Base-by-base conservation (phyloP, 2,329 filamentous ascomycete species). In the Fusarium coicis region DNA sequence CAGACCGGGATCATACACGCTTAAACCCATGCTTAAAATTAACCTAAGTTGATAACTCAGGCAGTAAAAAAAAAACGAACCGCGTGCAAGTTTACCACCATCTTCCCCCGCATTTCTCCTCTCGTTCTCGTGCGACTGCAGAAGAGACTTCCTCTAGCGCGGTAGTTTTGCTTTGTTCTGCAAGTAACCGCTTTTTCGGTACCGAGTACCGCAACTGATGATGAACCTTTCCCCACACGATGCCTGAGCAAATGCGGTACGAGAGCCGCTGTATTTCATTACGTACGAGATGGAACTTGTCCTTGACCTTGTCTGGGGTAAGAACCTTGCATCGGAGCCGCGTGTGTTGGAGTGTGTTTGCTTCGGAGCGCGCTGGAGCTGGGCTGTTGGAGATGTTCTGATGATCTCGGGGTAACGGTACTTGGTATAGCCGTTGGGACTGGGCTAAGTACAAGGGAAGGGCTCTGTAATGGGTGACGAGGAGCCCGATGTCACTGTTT, bases 21-120 rank as follows among this genome's bases (percentile, higher is more conserved):
- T 74, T 74, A 74, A 73, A 65, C 54, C 66, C 71, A 73, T 72
- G 71, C 71, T 74, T 68, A 69, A 70, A 69, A 59, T 49, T 70
- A 59, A 52, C 30, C 49, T 36, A 49, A 47, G 14, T 30, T 30
- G n/a, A 32, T 21, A 23, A 34, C 19, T n/a, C 30, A 18, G 23
- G 34, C 28, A 47, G 32, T n/a, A 43, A 66, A 62, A 66, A 28
- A 26, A 42, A n/a, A 34, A 16, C 32, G 39, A 34, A 18, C 30
- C 10, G 47, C 16, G n/a, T 23, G 18, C 47, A 34, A 23, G n/a
- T 50, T 36, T 36, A 36, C 32, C 14, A 36, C n/a, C 49, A 39
- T 23, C 40, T 62, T 60, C 54, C 70, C 66, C 73, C 73, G 71
- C 74, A 72, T 57, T 76, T 68, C 65, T 72, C 57, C 60, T 63